Evolutionary conservation across 768 basidiomycete species (phyloP).

Genomic region (Cystobasidium ongulense): DNA sequence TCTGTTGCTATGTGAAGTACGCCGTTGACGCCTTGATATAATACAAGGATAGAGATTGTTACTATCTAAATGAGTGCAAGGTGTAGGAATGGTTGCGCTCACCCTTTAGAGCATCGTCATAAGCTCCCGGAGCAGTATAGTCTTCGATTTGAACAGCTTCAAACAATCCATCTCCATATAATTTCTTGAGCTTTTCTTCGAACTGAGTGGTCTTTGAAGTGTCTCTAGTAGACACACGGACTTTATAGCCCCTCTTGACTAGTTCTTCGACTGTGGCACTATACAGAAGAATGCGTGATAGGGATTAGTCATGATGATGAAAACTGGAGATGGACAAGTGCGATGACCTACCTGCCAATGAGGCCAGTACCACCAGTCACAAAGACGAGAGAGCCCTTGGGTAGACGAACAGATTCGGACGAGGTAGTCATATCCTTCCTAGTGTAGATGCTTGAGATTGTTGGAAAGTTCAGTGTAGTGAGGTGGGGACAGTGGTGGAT

Average conservation of each 20-base stretch:
- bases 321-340: too few relatives aligned
- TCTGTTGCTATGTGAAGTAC: slow-evolving; percentile 9
- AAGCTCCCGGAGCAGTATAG: neutral
- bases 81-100: neutral
- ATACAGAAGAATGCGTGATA: neutral
- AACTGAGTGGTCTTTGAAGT: neutral
- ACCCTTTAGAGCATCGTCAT: neutral
- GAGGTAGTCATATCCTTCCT: neutral
- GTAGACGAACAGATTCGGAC: neutral
- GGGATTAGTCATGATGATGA: neutral
- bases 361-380: slow-evolving; percentile 6
- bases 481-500: neutral
- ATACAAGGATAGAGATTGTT: neutral
- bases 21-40: neutral
- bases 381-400: neutral
- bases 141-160: neutral
- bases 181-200: neutral
- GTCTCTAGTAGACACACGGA: neutral
- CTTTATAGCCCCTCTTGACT: slow-evolving; percentile 4
- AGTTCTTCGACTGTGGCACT: neutral
- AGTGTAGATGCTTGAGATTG: neutral
- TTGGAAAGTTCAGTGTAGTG: too few relatives aligned
- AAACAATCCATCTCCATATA: neutral
- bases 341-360: neutral
- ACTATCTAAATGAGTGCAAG: neutral